Conservation (phyloP, 2,329 filamentous ascomycete species). For the Ascochyta pisi region DNA sequence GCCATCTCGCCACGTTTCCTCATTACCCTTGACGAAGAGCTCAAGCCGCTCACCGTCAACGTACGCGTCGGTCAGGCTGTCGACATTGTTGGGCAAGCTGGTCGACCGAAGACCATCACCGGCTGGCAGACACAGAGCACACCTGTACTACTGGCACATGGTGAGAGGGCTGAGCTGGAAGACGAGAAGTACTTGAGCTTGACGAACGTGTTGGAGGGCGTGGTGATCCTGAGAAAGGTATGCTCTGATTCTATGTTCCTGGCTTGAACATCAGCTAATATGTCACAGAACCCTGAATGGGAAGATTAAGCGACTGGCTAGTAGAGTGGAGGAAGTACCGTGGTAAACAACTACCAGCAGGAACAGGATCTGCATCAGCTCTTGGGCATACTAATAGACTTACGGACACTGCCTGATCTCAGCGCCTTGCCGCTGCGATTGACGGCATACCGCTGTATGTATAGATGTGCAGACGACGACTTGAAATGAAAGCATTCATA, state of each 20-base stretch:
- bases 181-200: constrained; percentile 96
- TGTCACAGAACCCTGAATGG: constrained; percentile 55
- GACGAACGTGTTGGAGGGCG: constrained; percentile 87
- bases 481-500: constrained; percentile 37
- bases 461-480: constrained; percentile 35
- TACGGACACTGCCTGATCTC: constrained; percentile 25
- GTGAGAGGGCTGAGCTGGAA: constrained; percentile 94
- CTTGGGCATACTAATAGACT: constrained; percentile 40
- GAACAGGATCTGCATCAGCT: constrained; percentile 23
- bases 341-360: constrained; percentile 12
- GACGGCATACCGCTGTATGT: constrained; percentile 34
- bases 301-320: constrained; percentile 41
- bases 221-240: constrained; percentile 98
- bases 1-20: constrained; percentile 98
- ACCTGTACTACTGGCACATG: constrained; percentile 92
- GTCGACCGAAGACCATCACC: constrained; percentile 97
- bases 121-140: constrained; percentile 99
- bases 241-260: constrained; percentile 37
- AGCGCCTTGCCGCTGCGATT: constrained; percentile 3
- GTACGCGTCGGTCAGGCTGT: constrained; percentile 98
- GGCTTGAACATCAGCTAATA: constrained; percentile 19
- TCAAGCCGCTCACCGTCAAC: constrained; percentile 93
- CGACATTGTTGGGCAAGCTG: constrained; percentile 96
- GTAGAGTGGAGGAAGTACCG: constrained; percentile 1
- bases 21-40: constrained; percentile 91